These are phyloP conservation scores for Phalaenopsis aphrodite DNA, from an alignment of 106 monocot species.

Conservation along the genomic window DNA sequence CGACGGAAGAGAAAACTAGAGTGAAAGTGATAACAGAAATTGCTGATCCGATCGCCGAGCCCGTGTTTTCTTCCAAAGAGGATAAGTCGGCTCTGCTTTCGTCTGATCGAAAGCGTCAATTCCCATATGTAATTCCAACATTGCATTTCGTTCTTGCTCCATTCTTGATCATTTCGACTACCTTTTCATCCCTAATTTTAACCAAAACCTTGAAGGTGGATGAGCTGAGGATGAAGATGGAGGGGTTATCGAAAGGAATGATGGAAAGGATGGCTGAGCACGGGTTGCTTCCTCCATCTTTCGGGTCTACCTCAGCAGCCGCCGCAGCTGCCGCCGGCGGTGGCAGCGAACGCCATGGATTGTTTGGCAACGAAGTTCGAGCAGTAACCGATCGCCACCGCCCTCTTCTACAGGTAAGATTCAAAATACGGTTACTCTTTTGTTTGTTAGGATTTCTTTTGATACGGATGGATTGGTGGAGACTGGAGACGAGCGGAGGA, in stretches of 20 bases:
- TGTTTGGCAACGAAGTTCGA: neutral
- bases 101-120: neutral
- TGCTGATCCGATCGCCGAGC: neutral
- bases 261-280: slow-evolving; percentile 46
- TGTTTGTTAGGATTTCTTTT: no score
- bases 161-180: neutral
- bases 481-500: neutral
- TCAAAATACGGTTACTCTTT: neutral
- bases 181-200: neutral
- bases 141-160: neutral
- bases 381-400: neutral
- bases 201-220: slow-evolving; percentile 42
- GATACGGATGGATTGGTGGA: neutral
- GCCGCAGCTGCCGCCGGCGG: neutral
- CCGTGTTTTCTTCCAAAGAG: neutral
- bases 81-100: neutral
- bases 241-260: slow-evolving; percentile 65
- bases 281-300: slow-evolving; percentile 12
- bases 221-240: slow-evolving; percentile 67
- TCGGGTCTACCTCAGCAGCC: neutral
- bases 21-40: slow-evolving; percentile 43
- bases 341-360: no score
- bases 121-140: slow-evolving; percentile 15
- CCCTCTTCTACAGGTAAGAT: neutral
- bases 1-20: slow-evolving; percentile 25